These are phyloP conservation scores for Sphaerulina populicola DNA, from an alignment of 2,329 filamentous ascomycete genomes.

Conservation along the genomic window DNA sequence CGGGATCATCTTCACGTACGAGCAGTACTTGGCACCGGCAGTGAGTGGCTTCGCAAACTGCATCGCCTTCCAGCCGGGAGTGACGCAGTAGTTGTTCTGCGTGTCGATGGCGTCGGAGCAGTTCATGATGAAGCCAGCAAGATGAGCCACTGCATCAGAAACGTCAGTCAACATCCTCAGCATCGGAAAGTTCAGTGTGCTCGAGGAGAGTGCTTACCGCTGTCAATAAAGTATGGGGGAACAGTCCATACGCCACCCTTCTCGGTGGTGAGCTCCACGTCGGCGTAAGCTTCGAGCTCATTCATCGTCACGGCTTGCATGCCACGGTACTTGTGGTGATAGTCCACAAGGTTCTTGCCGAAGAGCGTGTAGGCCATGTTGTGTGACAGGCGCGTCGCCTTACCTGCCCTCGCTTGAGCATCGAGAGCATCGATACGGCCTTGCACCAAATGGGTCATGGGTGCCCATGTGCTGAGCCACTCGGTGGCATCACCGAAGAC, in stretches of 20 bases:
- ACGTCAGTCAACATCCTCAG: conserved; percentile 17
- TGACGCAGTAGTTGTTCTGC: conserved; percentile 31
- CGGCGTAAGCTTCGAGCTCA: conserved; percentile 32
- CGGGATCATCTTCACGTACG: conserved; percentile 28
- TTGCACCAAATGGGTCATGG: conserved; percentile 25
- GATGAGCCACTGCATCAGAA: conserved; percentile 29
- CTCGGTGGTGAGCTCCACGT: conserved; percentile 11
- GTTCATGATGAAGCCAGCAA: conserved; percentile 25
- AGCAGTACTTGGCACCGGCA: conserved; percentile 28
- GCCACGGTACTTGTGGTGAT: conserved; percentile 12
- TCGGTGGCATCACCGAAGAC: conserved; percentile 20
- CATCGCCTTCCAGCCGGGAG: conserved; percentile 29
- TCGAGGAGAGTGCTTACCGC: neutral
- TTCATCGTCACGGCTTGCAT: conserved; percentile 21
- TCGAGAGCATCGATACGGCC: conserved; percentile 27
- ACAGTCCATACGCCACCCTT: conserved; percentile 14
- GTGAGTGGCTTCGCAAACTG: conserved; percentile 27
- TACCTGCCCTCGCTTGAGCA: conserved; percentile 21
- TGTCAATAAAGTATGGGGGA: conserved; percentile 33
- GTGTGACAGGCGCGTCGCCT: conserved; percentile 24
- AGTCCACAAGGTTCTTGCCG: conserved; percentile 14
- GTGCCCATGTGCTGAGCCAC: conserved; percentile 26
- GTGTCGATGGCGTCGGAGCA: conserved; percentile 33
- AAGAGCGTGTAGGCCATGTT: conserved; percentile 30
- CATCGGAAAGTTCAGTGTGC: neutral